Base-by-base conservation (phyloP, 106 monocot species). In the Dendrobium catenatum region DNA sequence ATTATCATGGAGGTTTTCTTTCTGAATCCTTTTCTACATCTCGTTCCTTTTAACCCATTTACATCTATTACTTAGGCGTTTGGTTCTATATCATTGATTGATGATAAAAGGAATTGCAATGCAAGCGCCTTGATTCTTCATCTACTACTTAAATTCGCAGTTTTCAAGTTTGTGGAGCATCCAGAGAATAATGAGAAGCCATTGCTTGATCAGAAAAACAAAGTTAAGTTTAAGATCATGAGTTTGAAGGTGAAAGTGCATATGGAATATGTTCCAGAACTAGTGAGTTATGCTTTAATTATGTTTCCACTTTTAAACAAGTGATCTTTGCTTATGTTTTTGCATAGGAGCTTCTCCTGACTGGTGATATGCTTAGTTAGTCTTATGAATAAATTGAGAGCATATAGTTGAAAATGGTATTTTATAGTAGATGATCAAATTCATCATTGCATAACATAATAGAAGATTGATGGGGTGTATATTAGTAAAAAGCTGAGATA, bases 111-210 rank as follows among this genome's bases (percentile, higher is more conserved):
- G 6, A 42, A 44, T 44, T 74, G 43, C 9, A 70, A 70, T 70
- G 8, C 6, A 4, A 43, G 18, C 74, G 1, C 19, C 0, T 74
- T 74, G 48, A 6, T 24, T 51, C 20, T 54, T 43, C n/a, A 2
- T n/a, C 42, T 49, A 13, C 16, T 3, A 4, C 6, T 51, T 73
- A 18, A 17, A 56, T 37, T 56, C 5, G 5, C 67, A 86, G 86
- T 86, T 66, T 86, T 82, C 82, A 86, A 86, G 82, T 86, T 86
- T 79, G 82, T 86, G 59, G 86, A 86, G 80, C 86, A 83, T 9
- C 86, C 86, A 44, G 86, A 86, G 72, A 86, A 86, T 44, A 83
- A 86, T 80, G 83, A 83, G 70, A 86, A 86, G 46, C 80, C 72
- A 70, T 51, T 76, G 76, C 55, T 51, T 42, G 86, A 86, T 83